These are phyloP conservation scores for Rhodocollybia butyracea DNA, from an alignment of 768 basidiomycete species.

Conservation along the genomic window DNA sequence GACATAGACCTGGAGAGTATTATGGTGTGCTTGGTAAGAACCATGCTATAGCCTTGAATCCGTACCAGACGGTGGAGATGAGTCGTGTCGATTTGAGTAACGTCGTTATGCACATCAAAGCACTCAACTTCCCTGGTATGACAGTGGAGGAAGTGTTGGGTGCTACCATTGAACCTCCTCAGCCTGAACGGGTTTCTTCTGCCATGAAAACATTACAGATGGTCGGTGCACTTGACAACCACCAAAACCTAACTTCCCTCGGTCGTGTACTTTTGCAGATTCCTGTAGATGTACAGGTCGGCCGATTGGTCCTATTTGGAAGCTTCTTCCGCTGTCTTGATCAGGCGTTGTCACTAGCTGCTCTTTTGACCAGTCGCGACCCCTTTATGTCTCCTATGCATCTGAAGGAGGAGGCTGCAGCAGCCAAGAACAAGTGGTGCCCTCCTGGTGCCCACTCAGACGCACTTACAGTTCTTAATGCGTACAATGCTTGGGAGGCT, in stretches of 20 bases:
- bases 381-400: slow-evolving; percentile 86
- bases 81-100: slow-evolving; percentile 86
- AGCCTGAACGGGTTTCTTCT: slow-evolving; percentile 64
- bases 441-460: slow-evolving; percentile 83
- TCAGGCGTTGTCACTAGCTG: slow-evolving; percentile 85
- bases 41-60: slow-evolving; percentile 57
- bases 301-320: slow-evolving; percentile 85
- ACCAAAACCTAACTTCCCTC: slow-evolving; percentile 78
- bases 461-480: slow-evolving; percentile 70
- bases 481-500: slow-evolving; percentile 80
- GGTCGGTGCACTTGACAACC: slow-evolving; percentile 81
- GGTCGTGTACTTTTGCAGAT: slow-evolving; percentile 86
- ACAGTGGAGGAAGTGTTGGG: slow-evolving; percentile 83
- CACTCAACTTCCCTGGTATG: slow-evolving; percentile 84
- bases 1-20: slow-evolving; percentile 89
- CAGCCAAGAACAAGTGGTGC: slow-evolving; percentile 75
- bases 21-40: slow-evolving; percentile 73
- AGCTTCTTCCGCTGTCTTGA: slow-evolving; percentile 92
- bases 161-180: slow-evolving; percentile 87
- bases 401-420: slow-evolving; percentile 65
- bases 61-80: slow-evolving; percentile 94
- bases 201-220: slow-evolving; percentile 79
- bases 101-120: slow-evolving; percentile 96
- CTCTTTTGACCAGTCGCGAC: slow-evolving; percentile 85
- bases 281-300: slow-evolving; percentile 88